Evolutionary conservation across 306 rosid genomes (phyloP).

Genomic region (Acacia confusa): DNA sequence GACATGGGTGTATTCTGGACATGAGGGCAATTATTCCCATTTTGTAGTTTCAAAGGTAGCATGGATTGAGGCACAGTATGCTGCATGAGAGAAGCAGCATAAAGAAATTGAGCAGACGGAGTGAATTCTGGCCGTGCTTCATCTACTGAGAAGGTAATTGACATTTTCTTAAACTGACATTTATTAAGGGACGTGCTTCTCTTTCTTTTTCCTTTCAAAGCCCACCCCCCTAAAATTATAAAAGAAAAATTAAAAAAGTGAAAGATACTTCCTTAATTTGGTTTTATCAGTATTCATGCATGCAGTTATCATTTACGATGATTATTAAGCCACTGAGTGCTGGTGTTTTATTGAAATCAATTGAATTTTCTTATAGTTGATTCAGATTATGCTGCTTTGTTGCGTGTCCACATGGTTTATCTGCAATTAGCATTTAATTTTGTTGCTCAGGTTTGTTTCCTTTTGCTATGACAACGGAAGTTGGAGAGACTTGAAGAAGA

Average conservation of each 20-base stretch:
- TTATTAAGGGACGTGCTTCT: slow-evolving; percentile 14
- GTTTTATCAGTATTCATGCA: background rate
- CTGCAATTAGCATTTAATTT: too few relatives aligned
- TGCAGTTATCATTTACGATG: background rate
- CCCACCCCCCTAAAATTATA: background rate
- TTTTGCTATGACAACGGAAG: too few relatives aligned
- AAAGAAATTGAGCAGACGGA: slow-evolving; percentile 95
- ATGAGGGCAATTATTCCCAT: slow-evolving; percentile 84
- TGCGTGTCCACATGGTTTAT: too few relatives aligned
- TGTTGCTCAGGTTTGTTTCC: too few relatives aligned
- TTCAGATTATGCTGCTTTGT: too few relatives aligned
- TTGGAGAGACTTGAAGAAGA: too few relatives aligned
- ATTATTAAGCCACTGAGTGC: slow-evolving; percentile 7
- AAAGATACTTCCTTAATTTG: slow-evolving; percentile 9
- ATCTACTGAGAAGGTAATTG: slow-evolving; percentile 83
- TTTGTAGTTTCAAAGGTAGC: slow-evolving; percentile 70
- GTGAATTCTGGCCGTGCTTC: slow-evolving; percentile 98
- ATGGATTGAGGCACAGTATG: slow-evolving; percentile 87
- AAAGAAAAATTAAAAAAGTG: slow-evolving; percentile 12
- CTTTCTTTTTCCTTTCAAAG: background rate
- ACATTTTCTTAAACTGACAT: background rate
- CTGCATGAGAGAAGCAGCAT: slow-evolving; percentile 99
- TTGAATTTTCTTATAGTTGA: too few relatives aligned
- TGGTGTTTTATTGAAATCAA: slow-evolving; percentile 4
- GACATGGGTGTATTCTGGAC: slow-evolving; percentile 92